Evolutionary conservation across 1,139 yeast species (phyloP).

Genomic region (Hansenula sp.): DNA sequence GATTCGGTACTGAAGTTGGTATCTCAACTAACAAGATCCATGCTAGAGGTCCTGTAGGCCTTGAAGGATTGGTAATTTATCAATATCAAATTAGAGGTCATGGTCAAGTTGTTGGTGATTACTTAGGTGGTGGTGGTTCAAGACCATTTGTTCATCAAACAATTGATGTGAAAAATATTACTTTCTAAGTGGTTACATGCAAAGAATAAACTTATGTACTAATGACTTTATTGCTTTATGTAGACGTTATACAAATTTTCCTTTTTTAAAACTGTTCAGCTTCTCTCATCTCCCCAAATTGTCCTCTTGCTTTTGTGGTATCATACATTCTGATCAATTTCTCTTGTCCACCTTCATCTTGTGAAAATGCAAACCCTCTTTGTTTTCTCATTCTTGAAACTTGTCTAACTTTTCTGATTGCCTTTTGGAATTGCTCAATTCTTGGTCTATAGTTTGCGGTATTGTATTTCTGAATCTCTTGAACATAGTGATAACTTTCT

Average conservation of each 20-base stretch:
- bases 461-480: constrained; percentile 93
- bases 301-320: constrained; percentile 64
- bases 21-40: constrained; percentile 95
- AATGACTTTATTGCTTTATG: too few species aligned
- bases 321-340: constrained; percentile 90
- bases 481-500: constrained; percentile 90
- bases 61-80: constrained; percentile 93
- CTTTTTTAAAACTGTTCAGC: constrained; percentile 18
- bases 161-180: constrained; percentile 31
- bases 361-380: constrained; percentile 98
- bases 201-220: neutral
- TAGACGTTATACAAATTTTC: too few species aligned
- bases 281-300: constrained; percentile 47
- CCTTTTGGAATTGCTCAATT: constrained; percentile 94
- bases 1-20: constrained; percentile 98
- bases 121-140: constrained; percentile 88
- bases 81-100: constrained; percentile 89
- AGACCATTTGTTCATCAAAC: constrained; percentile 75
- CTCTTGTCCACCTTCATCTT: constrained; percentile 90
- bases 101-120: constrained; percentile 91
- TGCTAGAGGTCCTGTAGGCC: constrained; percentile 97
- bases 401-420: constrained; percentile 94
- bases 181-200: constrained; percentile 4
- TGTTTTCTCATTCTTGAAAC: constrained; percentile 98
- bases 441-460: constrained; percentile 93